These are phyloP conservation scores for Capsella rubella DNA, from an alignment of 441 rosid genomes.

Conservation along the genomic window DNA sequence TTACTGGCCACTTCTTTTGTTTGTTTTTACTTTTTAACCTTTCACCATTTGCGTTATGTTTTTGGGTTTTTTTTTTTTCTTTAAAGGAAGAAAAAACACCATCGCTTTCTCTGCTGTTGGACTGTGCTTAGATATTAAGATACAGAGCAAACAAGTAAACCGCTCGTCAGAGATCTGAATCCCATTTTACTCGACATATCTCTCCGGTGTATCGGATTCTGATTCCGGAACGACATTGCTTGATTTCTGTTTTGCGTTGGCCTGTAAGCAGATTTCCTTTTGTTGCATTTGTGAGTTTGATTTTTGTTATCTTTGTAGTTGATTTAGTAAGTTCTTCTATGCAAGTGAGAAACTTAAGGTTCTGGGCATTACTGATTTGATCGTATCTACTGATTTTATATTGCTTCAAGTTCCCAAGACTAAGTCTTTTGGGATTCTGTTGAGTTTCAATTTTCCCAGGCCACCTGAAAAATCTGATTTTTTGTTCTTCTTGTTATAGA, in stretches of 20 bases:
- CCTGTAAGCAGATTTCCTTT: constrained; percentile 19
- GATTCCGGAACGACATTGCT: constrained; percentile 26
- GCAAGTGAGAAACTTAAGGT: constrained; percentile 1
- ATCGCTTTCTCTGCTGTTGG: too few species aligned
- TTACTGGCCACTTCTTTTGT: too few species aligned
- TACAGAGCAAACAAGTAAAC: too few species aligned
- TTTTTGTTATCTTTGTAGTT: neutral
- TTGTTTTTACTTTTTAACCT: too few species aligned
- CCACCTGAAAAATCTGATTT: constrained; percentile 2
- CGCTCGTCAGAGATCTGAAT: too few species aligned
- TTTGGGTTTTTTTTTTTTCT: too few species aligned
- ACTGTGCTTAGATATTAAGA: too few species aligned
- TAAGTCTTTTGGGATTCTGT: neutral
- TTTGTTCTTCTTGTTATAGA: neutral
- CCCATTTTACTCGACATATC: too few species aligned
- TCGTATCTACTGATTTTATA: neutral
- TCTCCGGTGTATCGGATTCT: too few species aligned
- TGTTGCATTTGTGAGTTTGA: neutral
- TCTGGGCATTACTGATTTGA: neutral
- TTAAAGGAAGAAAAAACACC: too few species aligned
- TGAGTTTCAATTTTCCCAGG: neutral
- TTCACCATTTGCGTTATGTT: too few species aligned
- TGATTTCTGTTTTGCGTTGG: neutral
- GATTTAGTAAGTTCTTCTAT: constrained; percentile 22
- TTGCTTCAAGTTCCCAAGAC: neutral